Evolutionary conservation across 306 rosid species (phyloP).

Genomic region (Sesbania bispinosa): DNA sequence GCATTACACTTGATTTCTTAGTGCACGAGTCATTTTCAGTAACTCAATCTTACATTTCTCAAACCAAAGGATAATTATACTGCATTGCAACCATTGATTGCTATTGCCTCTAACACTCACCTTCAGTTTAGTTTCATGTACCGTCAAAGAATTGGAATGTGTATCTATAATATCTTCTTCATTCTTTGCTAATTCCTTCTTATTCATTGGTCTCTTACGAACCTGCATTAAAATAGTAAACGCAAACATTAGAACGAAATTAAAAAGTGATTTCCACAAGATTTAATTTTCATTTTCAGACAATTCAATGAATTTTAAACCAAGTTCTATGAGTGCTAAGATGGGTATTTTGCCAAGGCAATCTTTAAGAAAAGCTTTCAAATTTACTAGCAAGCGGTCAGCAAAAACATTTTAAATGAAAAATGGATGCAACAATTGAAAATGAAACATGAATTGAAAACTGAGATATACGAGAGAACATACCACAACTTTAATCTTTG

Average conservation of each 20-base stretch:
- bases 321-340: no score
- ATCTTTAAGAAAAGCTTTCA: background rate
- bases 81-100: background rate
- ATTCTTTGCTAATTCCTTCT: constrained; percentile 73
- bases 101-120: constrained; percentile 28
- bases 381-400: background rate
- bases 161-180: constrained; percentile 88
- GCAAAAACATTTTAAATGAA: constrained; percentile 1
- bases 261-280: background rate
- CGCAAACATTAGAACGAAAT: background rate
- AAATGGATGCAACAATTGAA: no score
- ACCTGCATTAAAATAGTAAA: constrained; percentile 54
- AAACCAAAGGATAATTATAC: background rate
- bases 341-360: no score
- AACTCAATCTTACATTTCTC: background rate
- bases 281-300: background rate
- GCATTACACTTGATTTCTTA: background rate
- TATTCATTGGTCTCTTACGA: constrained; percentile 89
- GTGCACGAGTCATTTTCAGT: background rate
- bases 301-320: background rate
- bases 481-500: constrained; percentile 96
- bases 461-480: constrained; percentile 25
- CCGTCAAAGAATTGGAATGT: constrained; percentile 60
- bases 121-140: constrained; percentile 91
- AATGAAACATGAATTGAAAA: background rate